Evolutionary conservation across 2,329 filamentous ascomycete genomes (phyloP), one percentile per base, ranked within the genome.

Genomic region (Calonectria leucothoes): DNA sequence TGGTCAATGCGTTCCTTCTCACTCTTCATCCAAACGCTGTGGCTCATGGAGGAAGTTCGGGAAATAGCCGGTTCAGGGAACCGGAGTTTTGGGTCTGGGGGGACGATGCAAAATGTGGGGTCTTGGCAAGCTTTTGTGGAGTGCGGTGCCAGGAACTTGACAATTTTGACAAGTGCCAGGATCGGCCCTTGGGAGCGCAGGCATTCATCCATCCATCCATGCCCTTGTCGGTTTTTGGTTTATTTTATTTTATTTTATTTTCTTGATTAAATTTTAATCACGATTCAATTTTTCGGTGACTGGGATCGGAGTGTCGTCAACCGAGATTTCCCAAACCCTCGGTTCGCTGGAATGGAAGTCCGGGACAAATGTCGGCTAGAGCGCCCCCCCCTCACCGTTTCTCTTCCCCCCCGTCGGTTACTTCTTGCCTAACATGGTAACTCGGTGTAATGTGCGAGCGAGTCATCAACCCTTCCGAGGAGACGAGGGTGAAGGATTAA

Each of bases 41-140:
- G 29, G 67, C 66, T 55, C 37, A 71, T 37, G 66, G 68, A 64
- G 71, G 66, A 52, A 72, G 55, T 35, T 74, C 72, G 45, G 73
- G 59, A 70, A 75, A 73, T 70, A 61, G 37, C 69, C 68, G 70
- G 70, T 49, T 69, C 68, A 59, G 75, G 63, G 72, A 78, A 76
- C 77, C 77, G 59, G 71, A 71, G 73, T 70, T 70, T 77, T 61
- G 77, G 77, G 75, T 77, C 77, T 67, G 76, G 75, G 73, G 63
- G 39, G 59, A 64, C 51, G 52, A 10, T n/a, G 49, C 15, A 45
- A 51, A 67, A 14, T 66, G 74, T 70, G 75, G 55, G 52, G 52
- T n/a, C 49, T 69, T 57, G 39, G 35, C 59, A 42, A 48, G 12
- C 11, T 51, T 37, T 51, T 51, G 27, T 61, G 66, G 29, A 6